These are phyloP conservation scores for Herpotrichia juniperi DNA, from an alignment of 2,329 filamentous ascomycete genomes.

Conservation along the genomic window DNA sequence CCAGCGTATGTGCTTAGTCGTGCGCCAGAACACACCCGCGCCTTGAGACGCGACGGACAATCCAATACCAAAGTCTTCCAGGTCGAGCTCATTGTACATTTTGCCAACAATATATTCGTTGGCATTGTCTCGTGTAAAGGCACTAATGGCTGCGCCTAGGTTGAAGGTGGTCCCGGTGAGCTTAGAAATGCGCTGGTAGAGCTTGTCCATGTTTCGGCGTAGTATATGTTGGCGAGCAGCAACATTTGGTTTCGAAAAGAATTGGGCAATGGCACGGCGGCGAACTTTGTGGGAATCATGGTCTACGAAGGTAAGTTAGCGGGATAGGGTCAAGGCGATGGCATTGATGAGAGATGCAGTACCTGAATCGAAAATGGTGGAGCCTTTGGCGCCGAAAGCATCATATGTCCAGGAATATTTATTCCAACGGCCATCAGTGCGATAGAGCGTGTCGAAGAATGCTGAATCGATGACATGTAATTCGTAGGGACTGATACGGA, in stretches of 20 bases:
- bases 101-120: conserved; percentile 26
- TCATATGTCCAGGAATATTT: conserved; percentile 23
- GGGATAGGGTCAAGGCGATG: not conserved
- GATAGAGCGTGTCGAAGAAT: conserved; percentile 33
- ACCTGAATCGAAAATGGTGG: conserved; percentile 26
- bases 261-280: conserved; percentile 30
- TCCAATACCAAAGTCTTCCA: conserved; percentile 21
- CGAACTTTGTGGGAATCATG: conserved; percentile 33
- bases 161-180: conserved; percentile 10
- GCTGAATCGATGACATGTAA: conserved; percentile 29
- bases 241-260: conserved; percentile 32
- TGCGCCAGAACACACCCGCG: conserved; percentile 11
- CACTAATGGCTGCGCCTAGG: conserved; percentile 15
- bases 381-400: conserved; percentile 17
- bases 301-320: conserved; percentile 24
- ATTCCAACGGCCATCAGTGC: conserved; percentile 9
- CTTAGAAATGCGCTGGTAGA: conserved; percentile 12
- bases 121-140: conserved; percentile 23
- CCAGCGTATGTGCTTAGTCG: conserved; percentile 12
- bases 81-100: conserved; percentile 23
- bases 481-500: conserved; percentile 36
- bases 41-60: conserved; percentile 8
- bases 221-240: conserved; percentile 19
- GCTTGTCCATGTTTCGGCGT: conserved; percentile 11
- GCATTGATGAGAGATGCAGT: not conserved